Conservation (phyloP, 1,139 yeast species). For the Geotrichum bryndzae region DNA sequence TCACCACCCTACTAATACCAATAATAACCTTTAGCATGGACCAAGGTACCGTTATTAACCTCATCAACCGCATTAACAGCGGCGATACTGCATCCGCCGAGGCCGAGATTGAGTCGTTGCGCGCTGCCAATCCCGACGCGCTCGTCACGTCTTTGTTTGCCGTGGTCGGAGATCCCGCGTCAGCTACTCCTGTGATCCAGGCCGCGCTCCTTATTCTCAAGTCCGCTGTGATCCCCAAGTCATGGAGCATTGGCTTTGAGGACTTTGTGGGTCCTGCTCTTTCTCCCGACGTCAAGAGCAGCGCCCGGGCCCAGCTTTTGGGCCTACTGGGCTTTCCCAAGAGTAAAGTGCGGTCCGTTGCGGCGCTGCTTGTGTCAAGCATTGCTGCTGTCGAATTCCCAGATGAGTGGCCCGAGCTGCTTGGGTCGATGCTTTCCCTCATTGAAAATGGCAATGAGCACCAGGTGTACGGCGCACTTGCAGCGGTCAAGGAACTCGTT, state of each 20-base stretch:
- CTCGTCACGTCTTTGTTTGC: conserved; percentile 10
- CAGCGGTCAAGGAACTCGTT: conserved; percentile 69
- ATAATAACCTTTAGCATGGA: conserved; percentile 11
- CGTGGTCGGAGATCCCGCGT: conserved; percentile 12
- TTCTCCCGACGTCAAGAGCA: conserved; percentile 45
- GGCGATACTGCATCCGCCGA: conserved; percentile 17
- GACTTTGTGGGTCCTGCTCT: conserved; percentile 68
- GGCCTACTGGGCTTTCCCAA: conserved; percentile 46
- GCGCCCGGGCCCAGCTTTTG: conserved; percentile 48
- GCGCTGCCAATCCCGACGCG: conserved; percentile 10
- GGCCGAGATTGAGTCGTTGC: conserved; percentile 12
- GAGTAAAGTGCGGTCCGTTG: conserved; percentile 60
- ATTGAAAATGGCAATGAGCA: conserved; percentile 36
- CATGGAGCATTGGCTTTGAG: conserved; percentile 83
- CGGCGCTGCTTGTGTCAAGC: conserved; percentile 72
- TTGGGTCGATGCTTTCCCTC: conserved; percentile 45
- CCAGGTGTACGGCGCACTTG: conserved; percentile 56
- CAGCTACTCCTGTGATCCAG: conserved; percentile 41
- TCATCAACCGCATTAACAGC: conserved; percentile 14
- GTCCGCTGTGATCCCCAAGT: conserved; percentile 54
- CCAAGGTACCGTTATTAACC: conserved; percentile 5
- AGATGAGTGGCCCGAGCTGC: conserved; percentile 85
- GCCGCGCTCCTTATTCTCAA: conserved; percentile 65
- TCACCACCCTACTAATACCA: neutral
- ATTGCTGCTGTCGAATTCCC: conserved; percentile 90